Percentiles rank a stretch among this genome's conserved stretches.
phyloP scores from a whole-genome alignment of 2,329 filamentous ascomycete species.

The Hymenoscyphus fraxineus region DNA sequence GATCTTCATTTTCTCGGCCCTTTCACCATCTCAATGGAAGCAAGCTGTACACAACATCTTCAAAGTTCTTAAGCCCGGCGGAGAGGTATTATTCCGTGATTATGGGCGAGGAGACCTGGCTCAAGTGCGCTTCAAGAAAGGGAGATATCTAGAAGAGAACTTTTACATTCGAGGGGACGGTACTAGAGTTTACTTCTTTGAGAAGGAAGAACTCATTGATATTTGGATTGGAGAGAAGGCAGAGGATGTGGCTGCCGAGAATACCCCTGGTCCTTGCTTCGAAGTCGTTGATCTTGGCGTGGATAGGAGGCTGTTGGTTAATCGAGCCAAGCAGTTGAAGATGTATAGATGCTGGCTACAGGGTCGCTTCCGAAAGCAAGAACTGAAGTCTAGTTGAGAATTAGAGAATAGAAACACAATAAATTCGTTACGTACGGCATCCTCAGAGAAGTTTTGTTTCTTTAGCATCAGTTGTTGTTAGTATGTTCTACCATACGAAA shows the following conservation, averaged over 20 bases:
- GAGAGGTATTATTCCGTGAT: slow-evolving; percentile 91
- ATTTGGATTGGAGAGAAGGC: slow-evolving; percentile 64
- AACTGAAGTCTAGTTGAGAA: slow-evolving; percentile 6
- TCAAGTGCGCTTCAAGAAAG: slow-evolving; percentile 96
- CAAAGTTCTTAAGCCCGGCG: slow-evolving; percentile 81
- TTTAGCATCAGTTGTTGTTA: no score
- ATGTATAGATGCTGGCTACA: slow-evolving; percentile 99
- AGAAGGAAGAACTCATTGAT: slow-evolving; percentile 71
- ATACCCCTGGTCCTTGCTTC: slow-evolving; percentile 44
- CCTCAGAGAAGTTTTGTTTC: no score
- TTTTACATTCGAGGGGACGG: slow-evolving; percentile 96
- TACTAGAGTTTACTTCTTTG: slow-evolving; percentile 96
- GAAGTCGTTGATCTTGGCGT: slow-evolving; percentile 75
- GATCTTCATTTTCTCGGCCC: slow-evolving; percentile 95
- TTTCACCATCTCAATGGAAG: slow-evolving; percentile 80
- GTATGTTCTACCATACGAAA: no score
- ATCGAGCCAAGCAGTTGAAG: slow-evolving; percentile 83
- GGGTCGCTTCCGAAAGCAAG: slow-evolving; percentile 67
- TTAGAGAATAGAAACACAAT: neutral
- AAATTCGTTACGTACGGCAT: no score
- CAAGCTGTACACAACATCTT: slow-evolving; percentile 78
- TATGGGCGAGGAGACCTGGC: slow-evolving; percentile 94
- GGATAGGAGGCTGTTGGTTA: slow-evolving; percentile 86
- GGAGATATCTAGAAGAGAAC: slow-evolving; percentile 89
- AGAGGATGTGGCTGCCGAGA: slow-evolving; percentile 11